Evolutionary conservation across 345 rosid species (phyloP), one percentile per base, ranked within the genome.

Genomic region (Kandelia obovata): DNA sequence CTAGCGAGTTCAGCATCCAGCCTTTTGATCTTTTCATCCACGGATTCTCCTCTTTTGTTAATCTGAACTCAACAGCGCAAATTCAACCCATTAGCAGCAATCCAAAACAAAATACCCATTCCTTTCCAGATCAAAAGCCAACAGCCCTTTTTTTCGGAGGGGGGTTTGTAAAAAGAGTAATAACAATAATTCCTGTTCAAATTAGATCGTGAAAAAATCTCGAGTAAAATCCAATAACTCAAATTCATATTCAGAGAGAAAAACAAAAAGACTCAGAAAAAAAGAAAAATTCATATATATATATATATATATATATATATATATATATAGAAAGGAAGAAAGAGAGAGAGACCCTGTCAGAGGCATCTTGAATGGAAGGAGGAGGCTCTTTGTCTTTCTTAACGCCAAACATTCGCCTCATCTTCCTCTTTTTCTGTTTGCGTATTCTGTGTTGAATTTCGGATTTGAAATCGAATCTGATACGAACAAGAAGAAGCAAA

Each of bases 361-460:
- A 83, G 16, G 98, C 89, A 68, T 94, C 98, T 46, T 84, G 74
- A 21, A 94, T 31, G 4, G 98, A 84, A 7, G 97, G 96, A 57
- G 98, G 92, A 37, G 97, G 97, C 62, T 89, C 98, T 74, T 94
- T 94, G 58, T 94, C 89, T 58, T 94, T 94, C 91, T 91, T 91
- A 37, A 62, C 80, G 69, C 98, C 98, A 61, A 94, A 94, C 0
- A 94, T 88, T 79, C 91, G 88, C 89, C 72, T 87, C 98, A 94
- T 94, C 80, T 79, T 81, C 77, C 39, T 56, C 52, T 19, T 51
- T n/a, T 20, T 32, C 17, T 4, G 2, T 23, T 17, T 1, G 7
- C 37, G 37, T 34, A 34, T 34, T 34, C 37, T 34, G 37, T 7
- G 37, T 34, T 34, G 37, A 34, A 34, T 34, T 34, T 7, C 37